A percentile compares a stretch with the other conserved stretches of the same genome.
These are phyloP conservation scores for Medicago lupulina DNA, from an alignment of 306 rosid species.

Conservation along the genomic window DNA sequence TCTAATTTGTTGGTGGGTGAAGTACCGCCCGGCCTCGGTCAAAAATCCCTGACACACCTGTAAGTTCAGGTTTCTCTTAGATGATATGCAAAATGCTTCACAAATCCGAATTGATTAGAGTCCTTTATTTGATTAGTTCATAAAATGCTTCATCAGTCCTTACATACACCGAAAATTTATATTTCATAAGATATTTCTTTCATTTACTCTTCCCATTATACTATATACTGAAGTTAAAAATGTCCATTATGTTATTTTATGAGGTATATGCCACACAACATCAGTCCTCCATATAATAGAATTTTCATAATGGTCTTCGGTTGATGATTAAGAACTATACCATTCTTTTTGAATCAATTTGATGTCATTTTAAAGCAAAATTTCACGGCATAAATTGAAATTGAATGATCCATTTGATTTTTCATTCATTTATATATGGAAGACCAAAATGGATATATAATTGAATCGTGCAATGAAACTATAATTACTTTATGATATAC, in stretches of 20 bases:
- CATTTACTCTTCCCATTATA: conserved; percentile 10
- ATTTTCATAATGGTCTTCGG: background rate
- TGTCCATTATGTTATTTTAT: background rate
- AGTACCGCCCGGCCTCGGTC: conserved; percentile 74
- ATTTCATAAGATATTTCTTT: conserved; percentile 16
- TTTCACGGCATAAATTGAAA: conserved; percentile 15
- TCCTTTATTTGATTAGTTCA: conserved; percentile 27
- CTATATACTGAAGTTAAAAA: conserved; percentile 2
- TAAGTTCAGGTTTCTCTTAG: conserved; percentile 54
- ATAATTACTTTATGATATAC: no score
- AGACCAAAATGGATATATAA: conserved; percentile 3
- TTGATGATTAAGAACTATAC: conserved; percentile 17
- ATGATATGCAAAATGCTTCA: conserved; percentile 30
- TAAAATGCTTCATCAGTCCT: background rate
- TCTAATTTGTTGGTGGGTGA: conserved; percentile 75
- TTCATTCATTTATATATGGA: conserved; percentile 30
- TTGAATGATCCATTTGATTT: conserved; percentile 3
- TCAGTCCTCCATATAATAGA: background rate
- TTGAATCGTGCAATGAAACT: no score
- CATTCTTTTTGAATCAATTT: conserved; percentile 2
- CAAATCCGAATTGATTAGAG: conserved; percentile 12
- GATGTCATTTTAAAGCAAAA: conserved; percentile 4
- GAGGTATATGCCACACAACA: background rate
- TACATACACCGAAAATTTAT: conserved; percentile 12
- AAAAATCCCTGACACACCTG: conserved; percentile 71